phyloP scores from a whole-genome alignment of 164 flowering plant genomes.

The Nymphaea thermarum region DNA sequence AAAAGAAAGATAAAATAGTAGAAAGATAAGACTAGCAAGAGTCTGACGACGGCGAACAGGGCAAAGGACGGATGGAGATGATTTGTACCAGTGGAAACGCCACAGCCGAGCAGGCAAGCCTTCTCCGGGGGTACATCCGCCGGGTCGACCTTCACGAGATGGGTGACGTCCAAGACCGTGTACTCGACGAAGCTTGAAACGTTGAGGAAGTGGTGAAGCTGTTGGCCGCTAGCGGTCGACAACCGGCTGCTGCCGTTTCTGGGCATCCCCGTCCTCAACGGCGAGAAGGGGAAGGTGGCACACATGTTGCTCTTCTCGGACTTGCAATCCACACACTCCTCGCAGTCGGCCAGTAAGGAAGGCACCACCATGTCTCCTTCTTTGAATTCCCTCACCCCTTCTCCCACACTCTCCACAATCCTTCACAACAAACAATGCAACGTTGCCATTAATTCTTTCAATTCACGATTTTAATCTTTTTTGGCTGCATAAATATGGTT shows the following conservation, averaged over 20 bases:
- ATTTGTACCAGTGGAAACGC: conserved; percentile 41
- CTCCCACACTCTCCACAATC: conserved; percentile 64
- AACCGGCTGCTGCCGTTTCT: conserved; percentile 45
- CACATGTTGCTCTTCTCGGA: conserved; percentile 44
- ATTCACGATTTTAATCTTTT: not conserved
- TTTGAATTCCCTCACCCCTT: conserved; percentile 35
- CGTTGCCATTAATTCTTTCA: not conserved
- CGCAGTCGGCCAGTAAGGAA: conserved; percentile 32
- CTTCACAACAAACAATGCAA: conserved; percentile 12
- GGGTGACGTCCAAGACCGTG: conserved; percentile 42
- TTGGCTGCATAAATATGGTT: not conserved
- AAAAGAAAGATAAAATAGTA: no score
- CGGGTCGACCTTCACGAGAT: conserved; percentile 29
- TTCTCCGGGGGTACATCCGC: conserved; percentile 26
- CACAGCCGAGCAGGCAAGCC: conserved; percentile 62
- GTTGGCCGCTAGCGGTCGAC: conserved; percentile 26
- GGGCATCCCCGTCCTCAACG: conserved; percentile 17
- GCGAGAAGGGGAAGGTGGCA: conserved; percentile 8
- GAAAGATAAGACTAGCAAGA: no score
- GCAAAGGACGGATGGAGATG: no score
- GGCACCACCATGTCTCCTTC: conserved; percentile 60
- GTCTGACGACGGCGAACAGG: no score
- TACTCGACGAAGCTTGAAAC: conserved; percentile 56
- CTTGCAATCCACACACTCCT: conserved; percentile 46
- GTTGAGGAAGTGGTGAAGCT: conserved; percentile 8